phyloP scores from a whole-genome alignment of 306 rosid genomes.

The Gynostemma pentaphyllum region DNA sequence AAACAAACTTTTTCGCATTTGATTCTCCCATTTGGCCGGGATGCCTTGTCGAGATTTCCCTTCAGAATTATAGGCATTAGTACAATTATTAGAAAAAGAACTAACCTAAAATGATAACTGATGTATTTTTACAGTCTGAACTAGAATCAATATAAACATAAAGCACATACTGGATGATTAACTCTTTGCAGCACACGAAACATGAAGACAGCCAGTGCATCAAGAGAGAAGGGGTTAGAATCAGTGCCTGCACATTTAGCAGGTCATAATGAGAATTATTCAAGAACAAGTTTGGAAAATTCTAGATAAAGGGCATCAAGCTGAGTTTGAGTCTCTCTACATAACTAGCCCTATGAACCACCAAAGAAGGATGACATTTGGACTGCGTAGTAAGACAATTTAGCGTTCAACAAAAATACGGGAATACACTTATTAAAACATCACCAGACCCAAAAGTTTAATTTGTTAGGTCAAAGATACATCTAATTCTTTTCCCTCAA shows the following conservation, averaged over 20 bases:
- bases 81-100: conserved; percentile 12
- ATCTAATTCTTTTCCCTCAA: too few species aligned
- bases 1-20: conserved; percentile 44
- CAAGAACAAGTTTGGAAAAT: neutral
- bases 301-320: too few species aligned
- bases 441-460: too few species aligned
- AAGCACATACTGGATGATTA: conserved; percentile 64
- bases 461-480: too few species aligned
- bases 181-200: conserved; percentile 86
- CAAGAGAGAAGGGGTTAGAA: conserved; percentile 86
- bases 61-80: conserved; percentile 18
- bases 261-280: conserved; percentile 2
- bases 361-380: too few species aligned
- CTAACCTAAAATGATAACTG: neutral
- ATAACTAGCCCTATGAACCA: too few species aligned
- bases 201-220: conserved; percentile 73
- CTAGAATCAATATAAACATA: neutral
- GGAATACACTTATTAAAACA: too few species aligned
- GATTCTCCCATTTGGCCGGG: conserved; percentile 85
- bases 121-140: neutral
- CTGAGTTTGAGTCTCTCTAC: too few species aligned
- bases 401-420: too few species aligned
- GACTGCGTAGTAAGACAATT: too few species aligned
- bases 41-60: conserved; percentile 91
- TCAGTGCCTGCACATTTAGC: conserved; percentile 58